Percentiles rank a stretch among this genome's conserved stretches.
Evolutionary conservation across 2,329 filamentous ascomycete species (phyloP).

Genomic region (Paradendryphiella salina): DNA sequence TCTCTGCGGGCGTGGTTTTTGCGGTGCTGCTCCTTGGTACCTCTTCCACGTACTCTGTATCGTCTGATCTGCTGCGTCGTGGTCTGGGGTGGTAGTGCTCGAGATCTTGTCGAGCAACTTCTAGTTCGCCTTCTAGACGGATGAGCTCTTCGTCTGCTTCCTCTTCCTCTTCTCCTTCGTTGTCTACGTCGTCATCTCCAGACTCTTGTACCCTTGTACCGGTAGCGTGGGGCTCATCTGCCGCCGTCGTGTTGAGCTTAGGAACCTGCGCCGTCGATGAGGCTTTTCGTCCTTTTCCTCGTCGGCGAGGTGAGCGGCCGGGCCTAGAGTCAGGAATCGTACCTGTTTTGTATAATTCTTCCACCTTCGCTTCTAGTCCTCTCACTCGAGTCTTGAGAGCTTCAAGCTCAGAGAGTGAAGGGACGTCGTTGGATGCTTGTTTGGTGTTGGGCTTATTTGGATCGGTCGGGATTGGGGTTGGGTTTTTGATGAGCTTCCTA

Average conservation of each 20-base stretch:
- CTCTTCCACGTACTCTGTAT: slow-evolving; percentile 36
- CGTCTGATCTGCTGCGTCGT: slow-evolving; percentile 9
- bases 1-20: slow-evolving; percentile 9
- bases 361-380: slow-evolving; percentile 44
- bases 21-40: slow-evolving; percentile 24
- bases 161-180: slow-evolving; percentile 23
- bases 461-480: slow-evolving; percentile 10
- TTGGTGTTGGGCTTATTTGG: slow-evolving; percentile 2
- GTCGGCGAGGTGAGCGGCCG: slow-evolving; percentile 37
- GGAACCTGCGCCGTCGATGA: slow-evolving; percentile 29
- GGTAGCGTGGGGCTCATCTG: slow-evolving; percentile 11
- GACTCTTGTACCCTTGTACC: slow-evolving; percentile 16
- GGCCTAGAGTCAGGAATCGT: slow-evolving; percentile 12
- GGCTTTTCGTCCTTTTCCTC: slow-evolving; percentile 38
- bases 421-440: slow-evolving; percentile 5
- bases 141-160: slow-evolving; percentile 41
- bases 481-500: slow-evolving; percentile 42
- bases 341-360: slow-evolving; percentile 37
- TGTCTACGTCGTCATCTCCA: slow-evolving; percentile 23
- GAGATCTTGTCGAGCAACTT: slow-evolving; percentile 38
- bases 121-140: slow-evolving; percentile 40
- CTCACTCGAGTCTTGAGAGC: slow-evolving; percentile 43
- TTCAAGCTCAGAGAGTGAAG: slow-evolving; percentile 36
- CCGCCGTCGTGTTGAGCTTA: slow-evolving; percentile 15
- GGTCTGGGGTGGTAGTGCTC: slow-evolving; percentile 27